Percentiles rank a stretch among this genome's conserved stretches.
These are phyloP conservation scores for Omphalea diandra DNA, from an alignment of 441 rosid species.

Conservation along the genomic window DNA sequence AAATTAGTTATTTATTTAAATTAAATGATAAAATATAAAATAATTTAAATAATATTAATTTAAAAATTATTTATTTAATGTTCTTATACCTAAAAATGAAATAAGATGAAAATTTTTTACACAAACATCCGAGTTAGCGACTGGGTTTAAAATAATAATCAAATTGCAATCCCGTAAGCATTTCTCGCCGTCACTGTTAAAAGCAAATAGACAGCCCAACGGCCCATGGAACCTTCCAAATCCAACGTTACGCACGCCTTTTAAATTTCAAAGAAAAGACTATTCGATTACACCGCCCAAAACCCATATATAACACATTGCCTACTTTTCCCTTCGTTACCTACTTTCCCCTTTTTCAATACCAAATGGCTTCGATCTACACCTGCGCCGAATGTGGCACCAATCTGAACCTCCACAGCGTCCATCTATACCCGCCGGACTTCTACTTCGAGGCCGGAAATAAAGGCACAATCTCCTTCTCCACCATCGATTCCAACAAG, in stretches of 20 bases:
- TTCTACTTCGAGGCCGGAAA: conserved; percentile 96
- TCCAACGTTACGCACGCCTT: background rate
- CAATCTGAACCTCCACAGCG: conserved; percentile 57
- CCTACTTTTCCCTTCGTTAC: background rate
- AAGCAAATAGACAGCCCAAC: background rate
- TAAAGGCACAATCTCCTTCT: conserved; percentile 77
- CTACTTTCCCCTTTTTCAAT: background rate
- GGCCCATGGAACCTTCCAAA: conserved; percentile 5
- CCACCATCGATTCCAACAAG: conserved; percentile 58
- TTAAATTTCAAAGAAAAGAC: background rate
- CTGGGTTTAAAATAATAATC: no score
- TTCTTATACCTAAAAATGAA: no score
- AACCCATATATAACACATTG: background rate
- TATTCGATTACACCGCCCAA: background rate
- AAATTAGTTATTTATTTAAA: no score
- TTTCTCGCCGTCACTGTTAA: no score
- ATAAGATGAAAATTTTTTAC: no score
- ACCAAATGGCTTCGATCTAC: conserved; percentile 59
- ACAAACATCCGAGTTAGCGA: no score
- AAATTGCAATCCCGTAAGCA: no score
- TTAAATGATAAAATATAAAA: no score
- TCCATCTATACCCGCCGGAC: conserved; percentile 61
- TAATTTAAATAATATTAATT: no score
- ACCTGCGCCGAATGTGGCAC: conserved; percentile 72
- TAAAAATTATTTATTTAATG: no score